Base-by-base conservation (phyloP, 2,329 filamentous ascomycete species). In the Zopfia rhizophila region DNA sequence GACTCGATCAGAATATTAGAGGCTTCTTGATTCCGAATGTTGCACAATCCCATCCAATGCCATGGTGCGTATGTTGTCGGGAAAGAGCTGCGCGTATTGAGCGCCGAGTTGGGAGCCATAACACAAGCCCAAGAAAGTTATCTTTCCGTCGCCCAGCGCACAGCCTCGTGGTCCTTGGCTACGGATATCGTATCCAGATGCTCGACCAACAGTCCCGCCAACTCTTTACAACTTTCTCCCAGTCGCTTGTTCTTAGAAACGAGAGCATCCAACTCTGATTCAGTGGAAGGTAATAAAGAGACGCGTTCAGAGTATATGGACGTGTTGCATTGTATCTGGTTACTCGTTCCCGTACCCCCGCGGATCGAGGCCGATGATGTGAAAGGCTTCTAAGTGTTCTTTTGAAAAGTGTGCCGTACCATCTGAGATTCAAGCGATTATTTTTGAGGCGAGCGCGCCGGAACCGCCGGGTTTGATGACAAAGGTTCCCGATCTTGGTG, bases 21-120 rank as follows among this genome's bases (percentile, higher is more conserved):
- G 3, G 67, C 48, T 47, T 73, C 68, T n/a, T 19, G 61, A 49
- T 35, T 70, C 67, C 2, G 68, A 69, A 53, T 75, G 75, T 54
- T 78, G 74, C 22, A 77, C 44, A 22, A 72, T 69, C 16, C 75
- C 76, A 60, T 79, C 76, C n/a, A 79, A 65, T 0, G 65, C 71
- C 51, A 78, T 66, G 2, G 70, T 61, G 5, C 76, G 58, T 40
- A 78, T 63, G 21, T 71, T 72, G 8, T 74, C 52, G 3, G 77
- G 76, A 54, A 70, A 80, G 2, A 78, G 63, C 45, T 72, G 61
- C 1, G 76, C 75, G 50, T 78, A 79, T 27, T 71, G 67, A 6
- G 67, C 63, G 16, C 73, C 77, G 12, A 79, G 61, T 51, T 75
- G 71, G 1, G 73, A 73, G 5, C 77, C 76, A 54, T 80, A 79